phyloP scores from a whole-genome alignment of 768 basidiomycete genomes.

The Pleurotus ostreatus region DNA sequence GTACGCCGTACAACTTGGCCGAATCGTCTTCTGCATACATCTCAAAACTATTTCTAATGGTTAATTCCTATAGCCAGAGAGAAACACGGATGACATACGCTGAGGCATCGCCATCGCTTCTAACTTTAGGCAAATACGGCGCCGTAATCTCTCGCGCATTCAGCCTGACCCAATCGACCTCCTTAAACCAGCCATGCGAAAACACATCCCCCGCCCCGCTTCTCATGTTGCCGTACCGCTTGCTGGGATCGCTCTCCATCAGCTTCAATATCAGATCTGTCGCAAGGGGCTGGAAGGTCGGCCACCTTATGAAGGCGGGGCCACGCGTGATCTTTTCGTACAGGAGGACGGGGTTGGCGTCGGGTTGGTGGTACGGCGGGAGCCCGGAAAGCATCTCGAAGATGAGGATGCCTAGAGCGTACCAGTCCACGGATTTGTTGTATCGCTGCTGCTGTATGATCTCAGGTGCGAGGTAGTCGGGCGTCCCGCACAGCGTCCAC shows the following conservation, averaged over 20 bases:
- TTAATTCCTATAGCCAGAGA: not conserved
- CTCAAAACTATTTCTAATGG: slow-evolving; percentile 54
- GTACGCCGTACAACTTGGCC: slow-evolving; percentile 53
- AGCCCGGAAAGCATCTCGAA: slow-evolving; percentile 98
- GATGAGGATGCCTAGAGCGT: slow-evolving; percentile 93
- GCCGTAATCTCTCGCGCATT: slow-evolving; percentile 85
- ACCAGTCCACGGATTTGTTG: slow-evolving; percentile 98
- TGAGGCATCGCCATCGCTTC: slow-evolving; percentile 92
- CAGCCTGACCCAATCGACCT: slow-evolving; percentile 88
- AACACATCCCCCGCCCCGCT: slow-evolving; percentile 92
- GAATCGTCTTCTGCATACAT: slow-evolving; percentile 74
- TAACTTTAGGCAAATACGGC: slow-evolving; percentile 91
- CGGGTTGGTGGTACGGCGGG: slow-evolving; percentile 89
- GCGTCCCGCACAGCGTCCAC: slow-evolving; percentile 94
- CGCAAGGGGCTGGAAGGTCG: slow-evolving; percentile 69
- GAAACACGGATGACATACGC: slow-evolving; percentile 51
- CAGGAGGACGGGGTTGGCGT: slow-evolving; percentile 78
- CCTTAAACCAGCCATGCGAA: slow-evolving; percentile 88
- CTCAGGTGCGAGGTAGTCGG: slow-evolving; percentile 96
- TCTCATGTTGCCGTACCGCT: slow-evolving; percentile 85
- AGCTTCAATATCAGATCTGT: slow-evolving; percentile 88
- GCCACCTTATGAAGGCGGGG: slow-evolving; percentile 74
- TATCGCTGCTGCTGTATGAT: slow-evolving; percentile 82
- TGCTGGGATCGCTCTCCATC: slow-evolving; percentile 84
- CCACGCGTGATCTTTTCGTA: slow-evolving; percentile 90